phyloP scores from a whole-genome alignment of 495 filamentous ascomycete species.

The Neurospora pannonica region DNA sequence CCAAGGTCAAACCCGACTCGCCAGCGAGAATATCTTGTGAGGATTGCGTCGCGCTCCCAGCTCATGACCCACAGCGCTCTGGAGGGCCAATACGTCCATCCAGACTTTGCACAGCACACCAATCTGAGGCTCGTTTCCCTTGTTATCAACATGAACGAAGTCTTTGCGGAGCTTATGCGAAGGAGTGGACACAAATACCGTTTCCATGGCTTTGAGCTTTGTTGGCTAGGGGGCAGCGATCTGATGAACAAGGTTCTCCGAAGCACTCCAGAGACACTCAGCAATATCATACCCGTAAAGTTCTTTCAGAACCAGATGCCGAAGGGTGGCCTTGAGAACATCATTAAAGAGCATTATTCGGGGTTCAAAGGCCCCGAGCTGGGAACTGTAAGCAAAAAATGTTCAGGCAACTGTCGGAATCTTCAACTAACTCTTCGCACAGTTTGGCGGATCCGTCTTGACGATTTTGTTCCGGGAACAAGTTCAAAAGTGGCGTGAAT shows the following conservation, averaged over 20 bases:
- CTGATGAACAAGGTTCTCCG: background rate
- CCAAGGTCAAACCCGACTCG: background rate
- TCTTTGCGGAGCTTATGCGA: background rate
- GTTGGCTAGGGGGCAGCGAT: background rate
- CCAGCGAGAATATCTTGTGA: background rate
- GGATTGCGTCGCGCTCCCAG: background rate
- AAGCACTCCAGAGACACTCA: background rate
- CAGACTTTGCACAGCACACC: background rate
- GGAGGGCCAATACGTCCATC: background rate
- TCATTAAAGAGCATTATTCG: background rate
- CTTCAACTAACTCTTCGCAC: background rate
- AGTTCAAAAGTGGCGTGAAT: background rate
- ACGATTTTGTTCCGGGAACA: background rate
- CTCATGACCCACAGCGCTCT: background rate
- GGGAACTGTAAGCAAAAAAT: background rate
- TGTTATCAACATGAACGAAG: background rate
- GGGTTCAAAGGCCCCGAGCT: background rate
- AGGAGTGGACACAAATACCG: background rate
- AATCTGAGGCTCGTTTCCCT: background rate
- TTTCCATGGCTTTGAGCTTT: background rate
- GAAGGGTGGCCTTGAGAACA: background rate
- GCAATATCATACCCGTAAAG: background rate
- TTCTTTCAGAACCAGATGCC: background rate
- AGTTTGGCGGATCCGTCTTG: background rate
- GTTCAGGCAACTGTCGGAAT: background rate